phyloP scores from a whole-genome alignment of 202 grass and related monocot species.

The Zoysia matrella region DNA sequence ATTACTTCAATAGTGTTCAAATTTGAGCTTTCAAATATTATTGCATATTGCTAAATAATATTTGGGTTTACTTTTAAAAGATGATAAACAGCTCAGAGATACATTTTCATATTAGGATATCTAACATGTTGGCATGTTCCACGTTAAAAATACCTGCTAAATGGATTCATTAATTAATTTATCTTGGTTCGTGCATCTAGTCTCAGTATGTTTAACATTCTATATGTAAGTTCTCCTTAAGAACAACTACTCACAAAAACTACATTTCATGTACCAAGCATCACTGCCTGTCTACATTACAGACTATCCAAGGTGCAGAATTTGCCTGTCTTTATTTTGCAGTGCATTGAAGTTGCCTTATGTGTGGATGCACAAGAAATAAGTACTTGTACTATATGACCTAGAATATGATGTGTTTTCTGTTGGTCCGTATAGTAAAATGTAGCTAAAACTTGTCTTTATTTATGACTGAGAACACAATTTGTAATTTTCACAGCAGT shows the following conservation, averaged over 20 bases:
- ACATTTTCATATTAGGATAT: slow-evolving; percentile 22
- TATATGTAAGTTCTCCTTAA: neutral
- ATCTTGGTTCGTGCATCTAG: slow-evolving; percentile 3
- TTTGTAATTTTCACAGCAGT: slow-evolving; percentile 47
- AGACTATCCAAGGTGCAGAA: slow-evolving; percentile 22
- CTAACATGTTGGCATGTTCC: neutral
- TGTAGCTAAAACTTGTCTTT: slow-evolving; percentile 1
- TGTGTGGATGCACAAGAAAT: neutral
- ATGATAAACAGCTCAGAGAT: neutral
- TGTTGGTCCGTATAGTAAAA: slow-evolving; percentile 10
- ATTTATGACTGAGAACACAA: slow-evolving; percentile 23
- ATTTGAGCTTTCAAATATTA: too few relatives aligned
- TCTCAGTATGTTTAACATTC: slow-evolving; percentile 13
- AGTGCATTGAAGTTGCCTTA: slow-evolving; percentile 1
- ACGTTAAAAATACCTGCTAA: too few relatives aligned
- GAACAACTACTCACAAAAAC: neutral
- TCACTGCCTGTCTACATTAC: neutral
- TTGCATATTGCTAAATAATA: too few relatives aligned
- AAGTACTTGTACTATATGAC: slow-evolving; percentile 17
- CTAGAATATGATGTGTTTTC: slow-evolving; percentile 11
- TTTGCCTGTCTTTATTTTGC: neutral
- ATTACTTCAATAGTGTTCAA: neutral
- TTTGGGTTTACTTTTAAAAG: too few relatives aligned
- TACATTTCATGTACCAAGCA: neutral
- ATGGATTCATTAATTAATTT: slow-evolving; percentile 8